Evolutionary conservation across 1,284 basidiomycete genomes (phyloP).

Genomic region (Takashimella koratensis): DNA sequence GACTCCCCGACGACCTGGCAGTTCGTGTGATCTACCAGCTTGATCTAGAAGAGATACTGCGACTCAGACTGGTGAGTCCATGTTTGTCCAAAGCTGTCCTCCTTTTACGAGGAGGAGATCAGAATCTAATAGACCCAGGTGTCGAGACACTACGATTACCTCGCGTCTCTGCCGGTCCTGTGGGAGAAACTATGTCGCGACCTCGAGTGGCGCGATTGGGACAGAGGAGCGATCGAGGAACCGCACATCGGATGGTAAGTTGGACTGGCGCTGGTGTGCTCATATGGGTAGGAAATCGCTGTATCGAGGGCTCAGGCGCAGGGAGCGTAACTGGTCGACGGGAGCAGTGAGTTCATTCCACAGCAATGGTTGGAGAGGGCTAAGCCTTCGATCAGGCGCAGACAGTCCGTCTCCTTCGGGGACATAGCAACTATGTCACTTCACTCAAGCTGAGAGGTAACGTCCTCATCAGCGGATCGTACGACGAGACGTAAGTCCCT

Average conservation of each 20-base stretch:
- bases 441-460: slow-evolving; percentile 68
- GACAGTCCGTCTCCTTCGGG: slow-evolving; percentile 68
- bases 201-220: slow-evolving; percentile 27
- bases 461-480: slow-evolving; percentile 75
- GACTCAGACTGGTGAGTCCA: slow-evolving; percentile 47
- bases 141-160: slow-evolving; percentile 67
- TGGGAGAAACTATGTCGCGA: slow-evolving; percentile 56
- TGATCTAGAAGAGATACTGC: slow-evolving; percentile 62
- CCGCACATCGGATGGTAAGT: slow-evolving; percentile 66
- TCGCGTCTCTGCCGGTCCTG: slow-evolving; percentile 65
- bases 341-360: slow-evolving; percentile 15
- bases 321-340: slow-evolving; percentile 73
- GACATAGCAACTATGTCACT: slow-evolving; percentile 85
- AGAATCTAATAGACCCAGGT: too few species aligned
- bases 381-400: too few species aligned
- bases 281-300: slow-evolving; percentile 60
- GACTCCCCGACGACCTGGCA: slow-evolving; percentile 64
- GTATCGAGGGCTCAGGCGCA: slow-evolving; percentile 75
- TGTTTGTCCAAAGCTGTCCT: slow-evolving; percentile 9
- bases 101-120: too few species aligned
- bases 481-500: slow-evolving; percentile 64
- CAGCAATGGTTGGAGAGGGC: background rate
- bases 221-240: slow-evolving; percentile 45
- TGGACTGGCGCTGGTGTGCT: slow-evolving; percentile 5
- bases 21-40: slow-evolving; percentile 65